These are phyloP conservation scores for Berberis thunbergii DNA, from an alignment of 164 flowering plant species.

Conservation along the genomic window DNA sequence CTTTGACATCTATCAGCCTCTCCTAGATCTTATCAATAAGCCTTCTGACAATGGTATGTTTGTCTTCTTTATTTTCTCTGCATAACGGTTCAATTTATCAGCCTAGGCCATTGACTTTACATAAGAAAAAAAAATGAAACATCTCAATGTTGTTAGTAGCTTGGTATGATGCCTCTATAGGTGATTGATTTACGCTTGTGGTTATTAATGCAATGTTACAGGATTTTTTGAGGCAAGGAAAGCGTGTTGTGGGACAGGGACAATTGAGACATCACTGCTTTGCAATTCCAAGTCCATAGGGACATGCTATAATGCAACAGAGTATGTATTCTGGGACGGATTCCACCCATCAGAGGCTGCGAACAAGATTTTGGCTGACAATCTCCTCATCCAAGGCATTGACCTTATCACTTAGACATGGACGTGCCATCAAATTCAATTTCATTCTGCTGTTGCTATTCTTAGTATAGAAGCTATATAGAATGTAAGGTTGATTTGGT, in stretches of 20 bases:
- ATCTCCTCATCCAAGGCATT: conserved; percentile 51
- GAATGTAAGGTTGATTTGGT: background rate
- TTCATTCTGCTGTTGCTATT: too few relatives aligned
- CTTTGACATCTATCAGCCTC: conserved; percentile 77
- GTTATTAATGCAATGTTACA: conserved; percentile 12
- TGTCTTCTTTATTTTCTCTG: background rate
- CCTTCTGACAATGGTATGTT: conserved; percentile 54
- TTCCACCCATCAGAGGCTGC: conserved; percentile 86
- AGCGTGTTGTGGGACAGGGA: conserved; percentile 88
- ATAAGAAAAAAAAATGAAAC: too few relatives aligned
- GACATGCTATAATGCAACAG: conserved; percentile 73
- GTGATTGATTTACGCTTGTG: background rate
- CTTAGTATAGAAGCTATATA: background rate
- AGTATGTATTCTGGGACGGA: conserved; percentile 90
- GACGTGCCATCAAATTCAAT: background rate
- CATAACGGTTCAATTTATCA: too few relatives aligned
- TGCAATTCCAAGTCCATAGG: conserved; percentile 73
- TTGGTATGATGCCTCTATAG: background rate
- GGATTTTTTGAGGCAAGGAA: conserved; percentile 81
- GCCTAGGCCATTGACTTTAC: too few relatives aligned
- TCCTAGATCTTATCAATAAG: conserved; percentile 50
- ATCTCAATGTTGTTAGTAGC: background rate
- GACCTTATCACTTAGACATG: conserved; percentile 39
- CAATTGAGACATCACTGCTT: conserved; percentile 63
- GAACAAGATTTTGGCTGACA: conserved; percentile 55